Evolutionary conservation across 805 yeast species (phyloP).

Genomic region (Saturnispora mendoncae): DNA sequence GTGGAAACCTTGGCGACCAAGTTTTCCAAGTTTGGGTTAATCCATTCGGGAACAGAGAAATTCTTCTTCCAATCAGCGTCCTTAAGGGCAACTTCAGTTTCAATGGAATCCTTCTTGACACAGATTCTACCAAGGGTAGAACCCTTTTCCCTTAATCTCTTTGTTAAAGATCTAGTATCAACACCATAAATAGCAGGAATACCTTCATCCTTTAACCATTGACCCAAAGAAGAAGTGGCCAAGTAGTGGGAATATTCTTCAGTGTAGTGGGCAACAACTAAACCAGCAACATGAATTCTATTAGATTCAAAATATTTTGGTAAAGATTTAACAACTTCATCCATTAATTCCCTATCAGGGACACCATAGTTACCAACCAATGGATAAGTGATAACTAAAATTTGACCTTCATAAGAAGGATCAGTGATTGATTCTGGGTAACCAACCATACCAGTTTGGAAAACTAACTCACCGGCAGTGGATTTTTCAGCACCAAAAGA

Average conservation of each 20-base stretch:
- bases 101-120: constrained; percentile 36
- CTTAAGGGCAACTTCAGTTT: constrained; percentile 10
- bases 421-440: constrained; percentile 99
- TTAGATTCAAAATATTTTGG: constrained; percentile 92
- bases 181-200: constrained; percentile 97
- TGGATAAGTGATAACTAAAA: constrained; percentile 93
- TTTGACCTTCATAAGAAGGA: constrained; percentile 96
- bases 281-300: constrained; percentile 91
- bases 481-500: constrained; percentile 91
- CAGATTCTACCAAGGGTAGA: constrained; percentile 87
- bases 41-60: constrained; percentile 79
- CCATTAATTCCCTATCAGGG: constrained; percentile 74
- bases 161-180: constrained; percentile 92
- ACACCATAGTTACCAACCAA: constrained; percentile 98
- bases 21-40: constrained; percentile 85
- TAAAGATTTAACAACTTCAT: constrained; percentile 62
- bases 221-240: constrained; percentile 85
- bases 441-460: constrained; percentile 99
- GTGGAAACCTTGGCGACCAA: constrained; percentile 87
- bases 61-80: constrained; percentile 43
- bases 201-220: constrained; percentile 86
- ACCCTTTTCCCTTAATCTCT: constrained; percentile 86
- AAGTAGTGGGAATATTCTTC: constrained; percentile 91
- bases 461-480: constrained; percentile 94
- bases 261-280: constrained; percentile 93